Conservation (phyloP, 2,329 filamentous ascomycete genomes). For the Calonectria honghensis region DNA sequence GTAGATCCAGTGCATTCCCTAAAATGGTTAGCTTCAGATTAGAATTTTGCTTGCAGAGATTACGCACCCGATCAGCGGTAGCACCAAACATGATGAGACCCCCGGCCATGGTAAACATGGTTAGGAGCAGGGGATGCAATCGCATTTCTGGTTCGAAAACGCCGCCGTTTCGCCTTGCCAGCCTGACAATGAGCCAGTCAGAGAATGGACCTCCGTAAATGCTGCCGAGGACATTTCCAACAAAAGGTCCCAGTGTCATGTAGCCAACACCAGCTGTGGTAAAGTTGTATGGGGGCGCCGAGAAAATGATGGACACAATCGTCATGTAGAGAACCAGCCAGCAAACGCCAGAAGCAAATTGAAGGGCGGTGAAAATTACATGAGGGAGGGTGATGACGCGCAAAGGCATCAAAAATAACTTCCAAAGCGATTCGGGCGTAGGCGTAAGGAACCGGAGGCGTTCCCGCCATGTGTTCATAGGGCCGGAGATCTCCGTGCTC, state of each 20-base stretch:
- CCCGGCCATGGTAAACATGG: constrained; percentile 58
- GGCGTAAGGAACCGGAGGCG: constrained; percentile 48
- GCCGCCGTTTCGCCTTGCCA: constrained; percentile 62
- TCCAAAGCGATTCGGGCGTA: constrained; percentile 44
- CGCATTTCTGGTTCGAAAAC: constrained; percentile 68
- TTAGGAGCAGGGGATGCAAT: constrained; percentile 57
- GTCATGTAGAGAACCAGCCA: constrained; percentile 53
- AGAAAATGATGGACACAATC: constrained; percentile 60
- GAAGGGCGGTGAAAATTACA: constrained; percentile 62
- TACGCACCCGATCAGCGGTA: constrained; percentile 59
- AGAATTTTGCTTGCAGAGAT: fast-evolving
- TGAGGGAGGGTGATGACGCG: constrained; percentile 59
- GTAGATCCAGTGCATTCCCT: constrained; percentile 67
- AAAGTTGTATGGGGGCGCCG: constrained; percentile 58
- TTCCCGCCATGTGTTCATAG: constrained; percentile 46
- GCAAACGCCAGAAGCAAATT: constrained; percentile 59
- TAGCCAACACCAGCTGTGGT: constrained; percentile 53
- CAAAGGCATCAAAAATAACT: constrained; percentile 47
- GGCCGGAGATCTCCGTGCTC: constrained; percentile 25
- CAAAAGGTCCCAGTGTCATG: constrained; percentile 57
- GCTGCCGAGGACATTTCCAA: constrained; percentile 63
- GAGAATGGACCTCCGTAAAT: constrained; percentile 63
- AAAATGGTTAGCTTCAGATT: not conserved
- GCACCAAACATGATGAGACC: constrained; percentile 64
- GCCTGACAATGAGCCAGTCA: constrained; percentile 61